Conservation (phyloP, 768 basidiomycete species). For the Kwoniella newhampshirensis region DNA sequence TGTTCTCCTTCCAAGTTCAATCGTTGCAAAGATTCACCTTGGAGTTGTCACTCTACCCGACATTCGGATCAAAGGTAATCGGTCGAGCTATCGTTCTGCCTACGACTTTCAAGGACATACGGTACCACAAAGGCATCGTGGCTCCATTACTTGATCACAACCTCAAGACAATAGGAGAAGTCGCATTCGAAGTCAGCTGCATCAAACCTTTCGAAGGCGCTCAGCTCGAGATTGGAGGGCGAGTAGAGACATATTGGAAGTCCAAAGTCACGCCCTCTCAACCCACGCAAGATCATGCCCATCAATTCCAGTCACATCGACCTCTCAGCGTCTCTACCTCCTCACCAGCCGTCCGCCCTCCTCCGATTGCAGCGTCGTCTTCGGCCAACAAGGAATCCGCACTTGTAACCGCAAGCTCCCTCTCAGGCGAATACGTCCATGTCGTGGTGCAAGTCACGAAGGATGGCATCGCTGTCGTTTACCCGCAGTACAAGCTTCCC, state of each 20-base stretch:
- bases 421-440: constrained; percentile 84
- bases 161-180: constrained; percentile 90
- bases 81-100: constrained; percentile 87
- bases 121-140: constrained; percentile 53
- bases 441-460: constrained; percentile 86
- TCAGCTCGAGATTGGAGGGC: constrained; percentile 88
- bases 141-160: constrained; percentile 85
- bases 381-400: constrained; percentile 40
- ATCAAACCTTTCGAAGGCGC: constrained; percentile 88
- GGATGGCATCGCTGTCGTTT: constrained; percentile 87
- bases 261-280: constrained; percentile 61
- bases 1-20: constrained; percentile 83
- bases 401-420: constrained; percentile 76
- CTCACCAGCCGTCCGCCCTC: constrained; percentile 44
- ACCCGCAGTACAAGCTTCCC: constrained; percentile 72
- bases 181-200: constrained; percentile 82
- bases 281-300: constrained; percentile 54
- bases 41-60: constrained; percentile 94
- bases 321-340: constrained; percentile 50
- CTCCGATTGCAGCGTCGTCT: constrained; percentile 15
- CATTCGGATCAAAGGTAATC: constrained; percentile 94
- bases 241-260: constrained; percentile 99
- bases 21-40: constrained; percentile 70
- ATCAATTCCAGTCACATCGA: constrained; percentile 53
- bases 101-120: constrained; percentile 63